These are phyloP conservation scores for Eucalyptus pauciflora DNA, from an alignment of 345 rosid genomes.

Conservation along the genomic window DNA sequence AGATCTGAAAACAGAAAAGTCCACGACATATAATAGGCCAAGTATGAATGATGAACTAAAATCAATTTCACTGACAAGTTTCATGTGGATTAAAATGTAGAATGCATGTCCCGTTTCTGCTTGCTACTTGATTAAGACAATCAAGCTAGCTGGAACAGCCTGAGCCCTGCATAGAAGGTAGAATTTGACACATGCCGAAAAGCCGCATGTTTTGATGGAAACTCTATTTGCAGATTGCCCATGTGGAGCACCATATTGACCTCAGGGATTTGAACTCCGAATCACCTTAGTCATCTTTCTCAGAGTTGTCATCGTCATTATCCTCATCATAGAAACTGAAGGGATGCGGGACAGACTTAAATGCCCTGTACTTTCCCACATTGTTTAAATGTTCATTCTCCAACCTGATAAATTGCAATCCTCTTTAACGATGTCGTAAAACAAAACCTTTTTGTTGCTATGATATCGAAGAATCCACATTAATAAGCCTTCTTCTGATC, in stretches of 20 bases:
- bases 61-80: background rate
- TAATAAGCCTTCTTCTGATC: background rate
- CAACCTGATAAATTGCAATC: constrained; percentile 16
- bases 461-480: background rate
- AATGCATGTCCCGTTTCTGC: background rate
- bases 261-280: background rate
- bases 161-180: background rate
- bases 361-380: constrained; percentile 55
- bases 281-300: background rate
- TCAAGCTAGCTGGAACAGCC: background rate
- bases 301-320: background rate
- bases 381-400: constrained; percentile 79
- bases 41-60: background rate
- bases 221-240: background rate
- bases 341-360: constrained; percentile 60
- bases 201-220: background rate
- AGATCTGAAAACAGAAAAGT: background rate
- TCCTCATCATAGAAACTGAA: constrained; percentile 31
- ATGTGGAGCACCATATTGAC: background rate
- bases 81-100: background rate
- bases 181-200: background rate
- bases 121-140: background rate
- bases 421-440: background rate
- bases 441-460: background rate
- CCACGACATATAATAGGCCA: background rate